Evolutionary conservation across 2,329 filamentous ascomycete genomes (phyloP).

Genomic region (Mariannaea elegans): DNA sequence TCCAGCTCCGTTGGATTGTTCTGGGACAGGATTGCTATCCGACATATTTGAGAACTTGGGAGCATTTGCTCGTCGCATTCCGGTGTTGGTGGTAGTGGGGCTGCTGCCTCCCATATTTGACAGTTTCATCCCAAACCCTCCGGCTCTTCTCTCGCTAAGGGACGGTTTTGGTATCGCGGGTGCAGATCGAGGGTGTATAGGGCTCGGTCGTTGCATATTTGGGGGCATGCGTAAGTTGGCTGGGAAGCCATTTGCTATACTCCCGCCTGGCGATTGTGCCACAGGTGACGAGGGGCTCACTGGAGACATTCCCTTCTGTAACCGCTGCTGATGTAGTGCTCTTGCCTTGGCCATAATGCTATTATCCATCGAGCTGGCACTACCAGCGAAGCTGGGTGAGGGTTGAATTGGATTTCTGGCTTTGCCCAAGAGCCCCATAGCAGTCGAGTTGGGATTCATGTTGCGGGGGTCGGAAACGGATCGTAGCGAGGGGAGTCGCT

Average conservation of each 20-base stretch:
- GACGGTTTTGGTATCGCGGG: conserved; percentile 63
- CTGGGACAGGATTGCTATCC: conserved; percentile 27
- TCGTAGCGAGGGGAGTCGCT: conserved; percentile 67
- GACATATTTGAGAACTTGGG: conserved; percentile 57
- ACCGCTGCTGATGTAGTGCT: conserved; percentile 56
- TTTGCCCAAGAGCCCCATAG: conserved; percentile 77
- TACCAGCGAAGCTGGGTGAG: conserved; percentile 47
- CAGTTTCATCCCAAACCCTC: conserved; percentile 33
- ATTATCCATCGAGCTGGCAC: conserved; percentile 46
- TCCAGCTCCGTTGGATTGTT: conserved; percentile 47
- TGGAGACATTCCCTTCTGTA: conserved; percentile 54
- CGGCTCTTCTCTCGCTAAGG: conserved; percentile 71
- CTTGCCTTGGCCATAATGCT: conserved; percentile 58
- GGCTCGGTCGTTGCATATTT: conserved; percentile 55
- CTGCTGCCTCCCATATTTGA: conserved; percentile 30
- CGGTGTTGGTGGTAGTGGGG: conserved; percentile 34
- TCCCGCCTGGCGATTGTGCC: conserved; percentile 45
- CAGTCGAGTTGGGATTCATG: conserved; percentile 87
- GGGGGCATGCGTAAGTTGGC: conserved; percentile 53
- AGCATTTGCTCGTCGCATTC: conserved; percentile 45
- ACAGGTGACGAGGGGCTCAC: conserved; percentile 43
- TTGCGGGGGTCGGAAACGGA: conserved; percentile 67
- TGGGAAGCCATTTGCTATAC: conserved; percentile 54
- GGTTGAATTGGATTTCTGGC: conserved; percentile 62
- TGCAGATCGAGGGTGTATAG: conserved; percentile 63